Base-by-base conservation (phyloP, 139 green algal genomes). In the Closterium sp. region DNA sequence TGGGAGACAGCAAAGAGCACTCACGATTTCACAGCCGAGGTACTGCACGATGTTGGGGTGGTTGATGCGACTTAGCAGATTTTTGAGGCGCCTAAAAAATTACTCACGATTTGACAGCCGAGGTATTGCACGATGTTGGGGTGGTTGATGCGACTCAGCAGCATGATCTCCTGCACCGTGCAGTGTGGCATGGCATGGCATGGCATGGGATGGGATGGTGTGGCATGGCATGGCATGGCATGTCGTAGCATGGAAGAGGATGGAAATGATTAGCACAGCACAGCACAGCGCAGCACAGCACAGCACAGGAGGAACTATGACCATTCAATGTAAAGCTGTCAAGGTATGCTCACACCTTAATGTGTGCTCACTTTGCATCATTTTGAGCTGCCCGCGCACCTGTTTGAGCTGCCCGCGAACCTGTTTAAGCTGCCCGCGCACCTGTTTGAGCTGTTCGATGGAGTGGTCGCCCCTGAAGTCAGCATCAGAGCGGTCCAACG, bases 41-140 rank as follows among this genome's bases (percentile, higher is more conserved):
- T 95, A 95, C 30, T 89, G 89, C 70, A 95, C 93, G 32, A 95
- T 95, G 93, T 95, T 94, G 29, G 93, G 93, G 91, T 95, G 91
- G 13, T 93, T 62, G 84, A 95, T 86, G 42, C 28, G 32, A 29
- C 89, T 88, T 0, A 95, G 89, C 70, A 95, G 70, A n/a, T n/a
- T n/a, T n/a, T n/a, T n/a, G n/a, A n/a, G n/a, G n/a, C n/a, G n/a
- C n/a, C n/a, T n/a, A n/a, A 62, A 13, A 62, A 13, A 7, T 7
- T 5, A 62, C 42, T 62, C 42, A 62, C 42, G 7, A 62, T 5
- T 7, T 62, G 5, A 62, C 42, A 62, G 84, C 93, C 93, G 34
- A 95, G 84, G 93, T 95, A 95, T 21, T 89, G 88, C 62, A 95
- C 93, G 31, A 95, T 95, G 93, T 95, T 94, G 28, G 93, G 93